Evolutionary conservation across 208 protist genomes (phyloP), one percentile per base, ranked within the genome.

Genomic region (Angomonas ambiguus): DNA sequence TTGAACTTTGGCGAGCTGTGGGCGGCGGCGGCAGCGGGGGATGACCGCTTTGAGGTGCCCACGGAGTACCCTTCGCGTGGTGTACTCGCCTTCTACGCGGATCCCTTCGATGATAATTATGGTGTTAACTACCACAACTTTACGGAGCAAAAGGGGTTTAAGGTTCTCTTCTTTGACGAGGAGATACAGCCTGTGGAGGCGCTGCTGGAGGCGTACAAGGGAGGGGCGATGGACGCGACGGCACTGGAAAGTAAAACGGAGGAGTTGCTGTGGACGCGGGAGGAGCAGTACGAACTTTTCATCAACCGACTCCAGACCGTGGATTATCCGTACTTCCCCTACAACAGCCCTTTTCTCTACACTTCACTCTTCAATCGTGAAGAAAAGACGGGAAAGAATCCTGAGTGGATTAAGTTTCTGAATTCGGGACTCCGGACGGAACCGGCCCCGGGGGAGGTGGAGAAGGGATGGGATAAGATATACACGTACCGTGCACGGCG

Each of bases 1-100:
- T 27, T 74, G 34, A 74, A 74, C 63, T 61, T 74, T 27, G 35
- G 57, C 13, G 69, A 74, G 62, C 56, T 74, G 57, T 34, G 51
- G 24, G 69, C 62, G 41, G 42, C 64, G 51, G 51, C 38, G 10
- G 57, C 55, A 1, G 62, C 33, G 3, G 11, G 38, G 8, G 38
- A 45, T 16, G 32, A 22, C 5, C 30, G 22, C 33, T 27, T 22
- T 4, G 27, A 64, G 55, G 51, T 65, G 53, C 33, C 42, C 61
- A 24, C 24, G 30, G 31, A 22, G 11, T 69, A 48, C 56, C 69
- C 69, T 11, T 30, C 38, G 18, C 38, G 35, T 24, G 69, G 69
- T 22, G 30, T 74, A 16, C 49, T 74, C 38, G 51, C 69, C 56
- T 55, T 74, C 48, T 74, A 74, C 53, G 53, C 30, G 4, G 69